Evolutionary conservation across 768 basidiomycete genomes (phyloP), one percentile per base, ranked within the genome.

Genomic region (Leccinellum albellum): DNA sequence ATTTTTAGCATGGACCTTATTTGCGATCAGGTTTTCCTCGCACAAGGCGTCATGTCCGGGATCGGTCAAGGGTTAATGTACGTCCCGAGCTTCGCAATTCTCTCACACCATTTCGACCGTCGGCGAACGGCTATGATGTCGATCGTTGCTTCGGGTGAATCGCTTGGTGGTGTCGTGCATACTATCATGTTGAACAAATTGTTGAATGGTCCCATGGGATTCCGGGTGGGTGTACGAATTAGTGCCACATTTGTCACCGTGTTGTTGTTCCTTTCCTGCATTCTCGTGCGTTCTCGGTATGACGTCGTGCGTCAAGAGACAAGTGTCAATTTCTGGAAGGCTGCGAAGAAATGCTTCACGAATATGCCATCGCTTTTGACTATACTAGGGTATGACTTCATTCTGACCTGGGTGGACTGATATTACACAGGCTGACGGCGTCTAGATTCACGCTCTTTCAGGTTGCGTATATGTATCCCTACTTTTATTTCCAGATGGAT

Each of bases 401-500:
- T 50, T 23, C 8, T 20, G 31, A 4, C 15, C 21, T 15, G 7
- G 20, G 12, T 28, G 20, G 2, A 33, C 28, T 47, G 29, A 31
- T 10, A 6, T 14, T n/a, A 29, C 48, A 49, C 24, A 6, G 10
- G 48, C 17, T 49, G 26, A 47, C 47, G 29, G 15, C 21, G n/a
- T 3, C n/a, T 48, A 70, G 70, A 33, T 65, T 61, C 20, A 58
- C 46, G 17, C 47, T 67, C 24, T 74, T 75, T 29, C 70, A 78
- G n/a, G 59, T 70, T 1, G 79, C 78, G 1, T 66, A 77, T 29
- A 78, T 75, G 56, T 82, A 79, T 50, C 82, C 84, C 0, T 73
- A 80, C 45, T 85, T 82, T 66, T 86, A 83, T 66, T 70, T 87
- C 20, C 85, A 87, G 61, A 63, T 85, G 6, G 78, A 82, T 48